Percentiles rank a stretch among this genome's conserved stretches.
Conservation (phyloP, 805 yeast species). For the Kluyveromyces lactis region DNA sequence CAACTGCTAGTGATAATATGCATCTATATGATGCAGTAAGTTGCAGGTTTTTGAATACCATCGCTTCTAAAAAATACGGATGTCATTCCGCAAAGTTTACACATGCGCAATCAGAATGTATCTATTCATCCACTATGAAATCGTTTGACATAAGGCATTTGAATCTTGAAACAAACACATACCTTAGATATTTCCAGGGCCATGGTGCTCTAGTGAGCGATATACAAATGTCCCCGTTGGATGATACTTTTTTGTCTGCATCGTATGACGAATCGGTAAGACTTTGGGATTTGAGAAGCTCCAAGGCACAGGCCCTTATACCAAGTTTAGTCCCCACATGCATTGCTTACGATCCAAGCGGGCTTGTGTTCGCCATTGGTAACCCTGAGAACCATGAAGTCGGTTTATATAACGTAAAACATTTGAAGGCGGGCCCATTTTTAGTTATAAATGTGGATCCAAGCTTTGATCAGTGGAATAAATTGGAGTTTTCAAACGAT, state of each 20-base stretch:
- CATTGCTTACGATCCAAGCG: slow-evolving; percentile 76
- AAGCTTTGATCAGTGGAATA: slow-evolving; percentile 41
- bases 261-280: slow-evolving; percentile 74
- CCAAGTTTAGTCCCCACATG: slow-evolving; percentile 47
- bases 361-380: slow-evolving; percentile 69
- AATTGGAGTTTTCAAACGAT: slow-evolving; percentile 71
- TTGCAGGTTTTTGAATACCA: slow-evolving; percentile 61
- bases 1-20: slow-evolving; percentile 76
- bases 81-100: slow-evolving; percentile 81
- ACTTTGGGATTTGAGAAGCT: slow-evolving; percentile 75
- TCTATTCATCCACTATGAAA: slow-evolving; percentile 77
- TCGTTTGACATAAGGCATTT: slow-evolving; percentile 72
- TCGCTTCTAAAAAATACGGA: slow-evolving; percentile 86
- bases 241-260: slow-evolving; percentile 56
- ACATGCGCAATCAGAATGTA: slow-evolving; percentile 59
- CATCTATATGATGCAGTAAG: slow-evolving; percentile 71
- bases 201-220: slow-evolving; percentile 71
- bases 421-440: slow-evolving; percentile 52
- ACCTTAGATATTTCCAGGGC: slow-evolving; percentile 78
- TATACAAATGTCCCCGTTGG: slow-evolving; percentile 64
- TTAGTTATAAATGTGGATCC: slow-evolving; percentile 34
- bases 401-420: slow-evolving; percentile 53
- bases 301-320: slow-evolving; percentile 55
- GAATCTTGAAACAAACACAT: slow-evolving; percentile 68
- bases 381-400: slow-evolving; percentile 36